Base-by-base conservation (phyloP, 2,329 filamentous ascomycete genomes). In the Trichoderma aggressivum region DNA sequence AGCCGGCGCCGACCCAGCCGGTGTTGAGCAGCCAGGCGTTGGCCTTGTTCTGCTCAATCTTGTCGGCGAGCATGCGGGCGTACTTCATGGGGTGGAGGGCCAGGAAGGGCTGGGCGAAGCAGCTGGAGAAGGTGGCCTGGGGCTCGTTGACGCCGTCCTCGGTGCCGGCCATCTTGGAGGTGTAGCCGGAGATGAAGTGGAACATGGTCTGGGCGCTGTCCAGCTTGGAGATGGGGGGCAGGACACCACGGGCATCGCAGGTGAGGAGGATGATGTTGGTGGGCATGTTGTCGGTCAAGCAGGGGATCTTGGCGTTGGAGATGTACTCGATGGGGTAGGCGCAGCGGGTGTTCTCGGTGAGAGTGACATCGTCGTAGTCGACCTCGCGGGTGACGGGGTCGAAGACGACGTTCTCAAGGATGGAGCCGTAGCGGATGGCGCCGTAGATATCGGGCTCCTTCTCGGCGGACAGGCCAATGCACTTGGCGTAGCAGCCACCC, bases 171-270 rank as follows among this genome's bases (percentile, higher is more conserved):
- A 99, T 99, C 91, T 99, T 99, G 81, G 95, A 98, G 75, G 96
- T 99, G 89, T 99, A 99, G 78, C 96, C 96, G 21, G 93, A 97
- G 85, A 99, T 99, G 90, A 99, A 99, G 89, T 99, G 96, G 91
- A 98, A 99, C 95, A 99, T 98, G 83, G 94, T 97, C 86, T 98
- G 96, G 79, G 93, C 90, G 75, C 92, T 89, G 87, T 92, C 90
- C 81, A 99, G 92, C 88, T 98, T 98, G 79, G 94, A 98, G 85
- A 99, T 98, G 62, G 96, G 96, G 71, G 96, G 96, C 70, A 99
- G 90, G 63, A 99, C 96, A 86, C 96, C 96, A 76, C 96, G 94
- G 72, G 96, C 96, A 79, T 99, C 96, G 86, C 96, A 99, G 74
- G 96, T 99, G 77, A 99, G 91, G 77, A 99, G 92, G 80, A 99